Evolutionary conservation across 768 basidiomycete genomes (phyloP).

Genomic region (Termitomyces sp.): DNA sequence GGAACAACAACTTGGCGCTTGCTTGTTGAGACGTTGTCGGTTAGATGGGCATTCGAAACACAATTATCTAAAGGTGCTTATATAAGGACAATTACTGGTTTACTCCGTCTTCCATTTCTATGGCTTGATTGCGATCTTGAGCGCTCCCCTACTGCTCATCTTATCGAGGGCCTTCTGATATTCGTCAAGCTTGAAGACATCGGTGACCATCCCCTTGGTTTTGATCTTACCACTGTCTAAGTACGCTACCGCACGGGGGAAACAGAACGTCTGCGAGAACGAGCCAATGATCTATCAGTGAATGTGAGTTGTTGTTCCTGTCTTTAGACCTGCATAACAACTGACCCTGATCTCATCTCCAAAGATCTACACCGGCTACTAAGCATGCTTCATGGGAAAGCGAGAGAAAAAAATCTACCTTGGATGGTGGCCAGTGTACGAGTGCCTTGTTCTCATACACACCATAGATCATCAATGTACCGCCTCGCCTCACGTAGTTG

Average conservation of each 20-base stretch:
- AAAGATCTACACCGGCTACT: conserved; percentile 52
- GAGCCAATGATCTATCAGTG: conserved; percentile 75
- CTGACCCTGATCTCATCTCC: conserved; percentile 51
- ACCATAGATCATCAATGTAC: conserved; percentile 85
- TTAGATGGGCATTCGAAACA: too few species aligned
- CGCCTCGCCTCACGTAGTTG: conserved; percentile 84
- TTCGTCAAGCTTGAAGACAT: conserved; percentile 64
- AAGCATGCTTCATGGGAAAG: not conserved
- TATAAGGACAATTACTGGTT: not conserved
- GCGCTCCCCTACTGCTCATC: conserved; percentile 60
- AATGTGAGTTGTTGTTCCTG: not conserved
- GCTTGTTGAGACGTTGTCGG: too few species aligned
- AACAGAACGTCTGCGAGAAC: conserved; percentile 86
- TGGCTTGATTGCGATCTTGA: conserved; percentile 58
- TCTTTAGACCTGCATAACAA: not conserved
- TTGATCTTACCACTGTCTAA: conserved; percentile 84
- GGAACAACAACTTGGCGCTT: too few species aligned
- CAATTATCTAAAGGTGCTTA: not conserved
- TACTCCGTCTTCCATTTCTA: conserved; percentile 29
- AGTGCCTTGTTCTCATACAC: conserved; percentile 85
- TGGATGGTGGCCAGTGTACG: conserved; percentile 84
- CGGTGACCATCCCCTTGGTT: conserved; percentile 71
- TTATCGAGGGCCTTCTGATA: conserved; percentile 71
- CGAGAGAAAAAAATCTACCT: conserved; percentile 22
- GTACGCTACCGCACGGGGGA: conserved; percentile 88